Conservation (phyloP, 2,329 filamentous ascomycete genomes). For the Botryotinia globosa region DNA sequence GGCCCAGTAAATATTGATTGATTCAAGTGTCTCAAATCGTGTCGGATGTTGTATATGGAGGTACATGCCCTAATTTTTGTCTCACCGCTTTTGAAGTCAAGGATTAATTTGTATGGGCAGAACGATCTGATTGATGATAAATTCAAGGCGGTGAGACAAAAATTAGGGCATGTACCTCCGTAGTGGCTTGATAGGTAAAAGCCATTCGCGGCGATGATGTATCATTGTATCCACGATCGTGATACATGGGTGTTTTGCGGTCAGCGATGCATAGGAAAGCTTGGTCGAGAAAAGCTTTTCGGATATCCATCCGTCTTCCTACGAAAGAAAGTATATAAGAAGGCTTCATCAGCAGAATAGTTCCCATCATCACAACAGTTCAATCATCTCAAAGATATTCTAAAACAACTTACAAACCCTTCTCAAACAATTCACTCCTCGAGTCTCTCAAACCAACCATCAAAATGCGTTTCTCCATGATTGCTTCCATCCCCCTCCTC, state of each 20-base stretch:
- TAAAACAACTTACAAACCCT: not conserved
- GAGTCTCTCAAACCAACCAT: not conserved
- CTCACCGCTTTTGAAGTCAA: too few relatives aligned
- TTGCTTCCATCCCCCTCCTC: constrained; percentile 14
- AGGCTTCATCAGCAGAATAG: constrained; percentile 1
- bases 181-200: not conserved
- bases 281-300: not conserved
- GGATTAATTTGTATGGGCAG: too few relatives aligned
- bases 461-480: constrained; percentile 20
- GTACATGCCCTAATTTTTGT: too few relatives aligned
- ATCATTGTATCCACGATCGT: not conserved
- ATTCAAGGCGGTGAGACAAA: too few relatives aligned
- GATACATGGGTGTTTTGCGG: not conserved
- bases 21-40: not conserved
- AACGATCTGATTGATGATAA: too few relatives aligned
- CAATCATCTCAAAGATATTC: not conserved
- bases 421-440: not conserved
- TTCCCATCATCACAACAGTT: constrained; percentile 6
- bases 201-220: too few relatives aligned
- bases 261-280: not conserved
- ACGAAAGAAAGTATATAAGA: constrained; percentile 13
- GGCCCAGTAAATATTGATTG: not conserved
- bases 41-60: not conserved
- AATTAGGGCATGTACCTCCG: too few relatives aligned
- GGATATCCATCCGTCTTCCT: not conserved